These are phyloP conservation scores for Picochlorum sp. DNA, from an alignment of 139 green algal species.

Conservation along the genomic window DNA sequence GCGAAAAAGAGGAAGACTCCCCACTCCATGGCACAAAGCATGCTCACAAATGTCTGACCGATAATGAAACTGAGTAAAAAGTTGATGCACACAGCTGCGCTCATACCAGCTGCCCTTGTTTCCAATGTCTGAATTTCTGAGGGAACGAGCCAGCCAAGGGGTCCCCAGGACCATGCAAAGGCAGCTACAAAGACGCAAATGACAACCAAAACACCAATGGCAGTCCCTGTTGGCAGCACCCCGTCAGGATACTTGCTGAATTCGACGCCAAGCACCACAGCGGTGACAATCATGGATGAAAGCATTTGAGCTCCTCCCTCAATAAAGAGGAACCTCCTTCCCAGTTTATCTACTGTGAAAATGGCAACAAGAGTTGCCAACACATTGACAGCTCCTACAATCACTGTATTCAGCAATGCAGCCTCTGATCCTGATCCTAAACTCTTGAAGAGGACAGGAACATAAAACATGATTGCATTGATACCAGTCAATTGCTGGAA, in stretches of 20 bases:
- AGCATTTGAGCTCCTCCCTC: constrained; percentile 37
- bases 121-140: constrained; percentile 52
- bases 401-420: constrained; percentile 45
- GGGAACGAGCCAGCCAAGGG: constrained; percentile 62
- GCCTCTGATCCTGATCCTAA: constrained; percentile 27
- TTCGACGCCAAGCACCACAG: constrained; percentile 32
- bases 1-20: constrained; percentile 63
- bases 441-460: constrained; percentile 37
- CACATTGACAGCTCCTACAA: constrained; percentile 46
- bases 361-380: constrained; percentile 48
- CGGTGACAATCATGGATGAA: constrained; percentile 36
- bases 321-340: constrained; percentile 45
- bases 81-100: constrained; percentile 45
- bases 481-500: constrained; percentile 64
- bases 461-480: constrained; percentile 57
- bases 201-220: constrained; percentile 41
- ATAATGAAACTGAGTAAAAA: constrained; percentile 62
- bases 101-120: constrained; percentile 30
- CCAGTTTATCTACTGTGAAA: constrained; percentile 40
- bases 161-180: constrained; percentile 71
- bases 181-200: constrained; percentile 66
- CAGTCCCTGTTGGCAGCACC: constrained; percentile 15
- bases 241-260: constrained; percentile 19
- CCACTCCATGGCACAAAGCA: constrained; percentile 51
- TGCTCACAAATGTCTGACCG: constrained; percentile 59